Conservation (phyloP, 2,329 filamentous ascomycete genomes). For the Aspergillus caelatus region DNA sequence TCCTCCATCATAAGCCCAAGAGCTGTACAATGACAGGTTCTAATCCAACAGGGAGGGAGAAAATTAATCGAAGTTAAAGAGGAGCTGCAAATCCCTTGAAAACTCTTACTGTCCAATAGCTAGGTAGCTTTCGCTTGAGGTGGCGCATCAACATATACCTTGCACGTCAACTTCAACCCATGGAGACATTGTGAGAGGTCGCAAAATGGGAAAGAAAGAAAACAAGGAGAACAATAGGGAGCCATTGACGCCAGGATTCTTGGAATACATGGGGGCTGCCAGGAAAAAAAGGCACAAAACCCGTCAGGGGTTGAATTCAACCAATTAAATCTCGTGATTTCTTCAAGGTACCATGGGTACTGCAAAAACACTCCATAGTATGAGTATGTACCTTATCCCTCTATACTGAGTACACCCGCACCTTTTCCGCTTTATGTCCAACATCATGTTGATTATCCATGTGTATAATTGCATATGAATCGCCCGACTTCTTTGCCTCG, state of each 20-base stretch:
- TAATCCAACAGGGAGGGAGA: no score
- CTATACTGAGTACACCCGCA: no score
- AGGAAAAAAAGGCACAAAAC: neutral
- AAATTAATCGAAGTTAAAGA: no score
- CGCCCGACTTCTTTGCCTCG: neutral
- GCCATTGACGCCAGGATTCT: neutral
- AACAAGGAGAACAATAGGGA: neutral
- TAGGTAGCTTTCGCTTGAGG: neutral
- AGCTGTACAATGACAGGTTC: no score
- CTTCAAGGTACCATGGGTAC: neutral
- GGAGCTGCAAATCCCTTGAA: no score
- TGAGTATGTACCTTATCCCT: neutral
- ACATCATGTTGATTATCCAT: neutral
- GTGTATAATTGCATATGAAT: neutral
- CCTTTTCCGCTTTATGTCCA: neutral
- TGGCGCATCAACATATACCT: neutral
- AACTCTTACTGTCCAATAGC: no score
- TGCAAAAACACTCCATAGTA: neutral
- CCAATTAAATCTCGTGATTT: neutral
- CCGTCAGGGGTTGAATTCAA: neutral
- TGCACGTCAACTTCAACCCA: neutral
- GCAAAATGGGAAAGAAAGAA: neutral
- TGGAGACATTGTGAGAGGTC: neutral
- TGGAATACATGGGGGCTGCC: neutral
- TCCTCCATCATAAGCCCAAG: no score